Evolutionary conservation across 352 stramenopile species (phyloP), one percentile per base, ranked within the genome.

Genomic region (Peronosclerospora sorghi): DNA sequence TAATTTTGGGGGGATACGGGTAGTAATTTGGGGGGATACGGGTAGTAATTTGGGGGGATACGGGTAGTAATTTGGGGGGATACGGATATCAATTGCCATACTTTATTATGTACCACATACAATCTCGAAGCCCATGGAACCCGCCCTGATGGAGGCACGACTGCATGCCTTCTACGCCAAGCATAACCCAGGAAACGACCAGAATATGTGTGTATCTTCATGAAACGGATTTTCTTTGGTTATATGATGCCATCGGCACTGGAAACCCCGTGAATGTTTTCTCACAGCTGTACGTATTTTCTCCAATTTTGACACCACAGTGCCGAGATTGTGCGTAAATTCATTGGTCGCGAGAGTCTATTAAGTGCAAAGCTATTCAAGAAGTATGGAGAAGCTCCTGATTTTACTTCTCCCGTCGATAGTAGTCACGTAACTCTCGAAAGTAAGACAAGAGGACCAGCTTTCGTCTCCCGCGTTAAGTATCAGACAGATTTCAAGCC

Each of bases 311-410:
- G n/a, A 15, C 35, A 20, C 8, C n/a, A 12, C 41, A 87, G 77
- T 15, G 56, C 59, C 13, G 73, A 86, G 52, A 91, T 91, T 48
- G 62, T 81, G 45, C 59, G 58, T 30, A 82, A 83, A 54, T 91
- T 82, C 41, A 44, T 48, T 4, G 70, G 72, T 13, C 73, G 74
- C 0, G 73, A 88, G 63, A 50, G 57, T 3, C 61, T 64, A 51
- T 41, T 91, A 29, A 81, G 69, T 36, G 72, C 65, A 20, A 86
- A 83, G 45, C 65, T 91, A 18, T 48, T 64, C 15, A 88, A 86
- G 53, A 91, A 91, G 38, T 91, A 91, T 40, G 75, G 72, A 41
- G 59, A 59, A 21, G 65, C 65, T 5, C 69, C 70, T 12, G 59
- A 73, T 34, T 43, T 84, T 15, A 24, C 41, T 13, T 24, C 36